Base-by-base conservation (phyloP, 495 filamentous ascomycete species). In the Lichina pygmaea region DNA sequence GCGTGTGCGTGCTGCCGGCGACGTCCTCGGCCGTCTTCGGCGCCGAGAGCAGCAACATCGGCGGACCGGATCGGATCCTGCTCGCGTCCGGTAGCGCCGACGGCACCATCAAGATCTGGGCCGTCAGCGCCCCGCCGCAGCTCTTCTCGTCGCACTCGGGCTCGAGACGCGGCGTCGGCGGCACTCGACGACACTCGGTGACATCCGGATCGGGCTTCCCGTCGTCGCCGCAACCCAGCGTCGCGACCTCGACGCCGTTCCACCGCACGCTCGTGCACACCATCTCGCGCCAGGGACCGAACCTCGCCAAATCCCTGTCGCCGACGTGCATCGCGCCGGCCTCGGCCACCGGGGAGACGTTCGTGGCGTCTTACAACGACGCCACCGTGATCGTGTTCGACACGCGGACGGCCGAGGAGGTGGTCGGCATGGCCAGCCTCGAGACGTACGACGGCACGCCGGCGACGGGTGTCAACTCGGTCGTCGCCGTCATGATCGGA, bases 1-100 rank as follows among this genome's bases (percentile, higher is more conserved):
- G 81, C 7, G 74, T 97, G 17, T 94, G 85, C 50, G 81, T 95
- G 7, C 70, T 97, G 8, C 89, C 91, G n/a, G 74, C 79, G 0
- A 80, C 85, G 1, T 69, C 77, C 15, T 79, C 74, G 7, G 66
- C 75, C 34, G 66, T 91, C 12, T 86, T 89, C 52, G 82, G 84
- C 30, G 70, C 69, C 41, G 61, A 66, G n/a, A 65, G 67, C 42
- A 74, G 59, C 52, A 63, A 70, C 34, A 77, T 77, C 50, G 86
- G 86, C 33, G 75, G 75, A 1, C 63, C 78, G 9, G 89, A 95
- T 53, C 72, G 85, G 0, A 77, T 94, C 34, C 59, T 97, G 13
- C 66, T 97, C n/a, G 89, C 78, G 2, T 91, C 83, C 12, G 89
- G 91, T 30, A 76, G 78, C 5, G 85, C 91, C 9, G 89, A 97